A percentile compares a stretch with the other conserved stretches of the same genome.
Conservation (phyloP, 2,329 filamentous ascomycete genomes). For the Acrodontium crateriforme region DNA sequence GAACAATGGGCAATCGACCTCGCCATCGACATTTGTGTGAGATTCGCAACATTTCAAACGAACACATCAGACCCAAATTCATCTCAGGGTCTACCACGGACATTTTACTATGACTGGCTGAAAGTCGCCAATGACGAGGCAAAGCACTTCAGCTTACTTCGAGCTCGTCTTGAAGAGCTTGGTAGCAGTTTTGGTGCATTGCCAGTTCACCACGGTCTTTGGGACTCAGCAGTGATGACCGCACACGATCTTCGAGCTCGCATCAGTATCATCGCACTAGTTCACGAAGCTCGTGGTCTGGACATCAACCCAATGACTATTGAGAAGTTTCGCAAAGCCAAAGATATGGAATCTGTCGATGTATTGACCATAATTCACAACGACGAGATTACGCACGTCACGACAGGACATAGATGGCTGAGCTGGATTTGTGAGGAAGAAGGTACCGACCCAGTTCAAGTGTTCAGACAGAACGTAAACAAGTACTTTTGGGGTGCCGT, state of each 20-base stretch:
- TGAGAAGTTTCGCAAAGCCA: slow-evolving; percentile 5
- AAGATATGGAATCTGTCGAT: slow-evolving; percentile 6
- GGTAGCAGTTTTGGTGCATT: slow-evolving; percentile 6
- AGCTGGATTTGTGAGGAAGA: slow-evolving; percentile 8
- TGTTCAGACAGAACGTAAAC: slow-evolving; percentile 4
- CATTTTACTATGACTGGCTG: slow-evolving; percentile 8
- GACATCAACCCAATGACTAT: slow-evolving; percentile 7
- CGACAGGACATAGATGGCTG: slow-evolving; percentile 7
- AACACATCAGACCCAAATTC: not conserved
- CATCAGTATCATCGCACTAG: slow-evolving; percentile 6
- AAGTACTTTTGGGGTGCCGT: slow-evolving; percentile 6
- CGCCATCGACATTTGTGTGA: slow-evolving; percentile 7
- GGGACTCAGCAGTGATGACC: slow-evolving; percentile 6
- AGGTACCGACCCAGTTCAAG: slow-evolving; percentile 6
- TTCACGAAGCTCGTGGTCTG: slow-evolving; percentile 7
- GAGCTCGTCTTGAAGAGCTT: slow-evolving; percentile 5
- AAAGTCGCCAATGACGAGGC: slow-evolving; percentile 8
- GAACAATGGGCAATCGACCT: slow-evolving; percentile 9
- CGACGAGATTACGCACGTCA: slow-evolving; percentile 8
- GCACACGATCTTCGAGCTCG: slow-evolving; percentile 6
- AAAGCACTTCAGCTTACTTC: slow-evolving; percentile 6
- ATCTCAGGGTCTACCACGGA: slow-evolving; percentile 4
- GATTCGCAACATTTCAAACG: slow-evolving; percentile 6
- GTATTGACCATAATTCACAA: slow-evolving; percentile 6
- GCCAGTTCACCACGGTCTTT: slow-evolving; percentile 7